phyloP scores from a whole-genome alignment of 1,284 basidiomycete species.

The Fomitopsis palustris region DNA sequence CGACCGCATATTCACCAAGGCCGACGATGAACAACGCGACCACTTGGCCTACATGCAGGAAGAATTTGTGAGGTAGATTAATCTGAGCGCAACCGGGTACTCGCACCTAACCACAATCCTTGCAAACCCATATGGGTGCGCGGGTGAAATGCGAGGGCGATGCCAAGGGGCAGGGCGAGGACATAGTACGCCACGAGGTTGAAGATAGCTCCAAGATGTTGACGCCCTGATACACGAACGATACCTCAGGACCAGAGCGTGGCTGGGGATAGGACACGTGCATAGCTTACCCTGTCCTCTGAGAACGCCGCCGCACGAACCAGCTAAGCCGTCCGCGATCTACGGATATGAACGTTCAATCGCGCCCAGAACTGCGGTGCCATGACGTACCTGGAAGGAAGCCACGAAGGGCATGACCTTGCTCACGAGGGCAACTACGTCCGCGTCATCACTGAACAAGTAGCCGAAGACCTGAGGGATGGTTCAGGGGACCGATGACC shows the following conservation, averaged over 20 bases:
- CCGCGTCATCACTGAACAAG: constrained; percentile 64
- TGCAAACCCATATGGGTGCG: constrained; percentile 47
- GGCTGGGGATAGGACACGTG: neutral
- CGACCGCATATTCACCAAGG: constrained; percentile 59
- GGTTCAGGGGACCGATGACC: neutral
- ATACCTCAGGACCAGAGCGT: neutral
- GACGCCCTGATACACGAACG: constrained; percentile 45
- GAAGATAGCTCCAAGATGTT: constrained; percentile 71
- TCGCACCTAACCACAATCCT: constrained; percentile 64
- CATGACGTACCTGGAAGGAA: constrained; percentile 60
- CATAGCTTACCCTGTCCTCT: constrained; percentile 54
- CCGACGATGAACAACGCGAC: constrained; percentile 72
- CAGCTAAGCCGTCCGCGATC: constrained; percentile 70
- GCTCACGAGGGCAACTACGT: constrained; percentile 60
- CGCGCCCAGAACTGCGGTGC: neutral
- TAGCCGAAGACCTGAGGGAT: constrained; percentile 54
- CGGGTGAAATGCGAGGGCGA: constrained; percentile 58
- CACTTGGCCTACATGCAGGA: constrained; percentile 52
- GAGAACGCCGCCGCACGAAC: constrained; percentile 68
- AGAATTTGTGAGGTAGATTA: neutral
- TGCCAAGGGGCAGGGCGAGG: constrained; percentile 67
- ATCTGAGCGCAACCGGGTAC: neutral
- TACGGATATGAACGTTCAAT: constrained; percentile 14
- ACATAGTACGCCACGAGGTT: constrained; percentile 78
- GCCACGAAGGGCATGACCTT: constrained; percentile 77